A percentile compares a stretch with the other conserved stretches of the same genome.
These are phyloP conservation scores for Udeniomyces megalosporus DNA, from an alignment of 768 basidiomycete genomes.

Conservation along the genomic window DNA sequence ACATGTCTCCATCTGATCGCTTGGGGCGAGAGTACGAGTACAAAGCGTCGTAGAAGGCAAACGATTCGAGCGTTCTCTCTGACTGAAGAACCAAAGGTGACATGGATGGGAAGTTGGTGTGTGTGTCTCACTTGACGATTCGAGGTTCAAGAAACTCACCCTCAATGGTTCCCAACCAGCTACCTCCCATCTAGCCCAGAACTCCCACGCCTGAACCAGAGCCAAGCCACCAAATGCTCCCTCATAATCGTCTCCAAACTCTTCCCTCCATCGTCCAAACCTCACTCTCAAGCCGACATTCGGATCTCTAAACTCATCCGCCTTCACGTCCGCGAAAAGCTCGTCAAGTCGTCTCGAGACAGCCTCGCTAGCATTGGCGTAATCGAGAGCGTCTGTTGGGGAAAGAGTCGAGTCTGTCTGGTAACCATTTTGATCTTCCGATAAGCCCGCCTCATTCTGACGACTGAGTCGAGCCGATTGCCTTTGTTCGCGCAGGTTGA, in stretches of 20 bases:
- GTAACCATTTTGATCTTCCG: conserved; percentile 19
- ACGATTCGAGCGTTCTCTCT: conserved; percentile 49
- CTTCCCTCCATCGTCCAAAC: conserved; percentile 55
- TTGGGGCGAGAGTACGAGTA: conserved; percentile 56
- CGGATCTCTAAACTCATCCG: conserved; percentile 70
- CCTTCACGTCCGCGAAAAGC: conserved; percentile 63
- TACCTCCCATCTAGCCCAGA: conserved; percentile 76
- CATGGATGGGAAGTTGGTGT: no score
- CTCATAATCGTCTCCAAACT: conserved; percentile 62
- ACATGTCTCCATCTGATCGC: conserved; percentile 10
- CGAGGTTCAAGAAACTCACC: conserved; percentile 33
- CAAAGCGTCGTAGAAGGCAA: conserved; percentile 64
- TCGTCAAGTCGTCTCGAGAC: conserved; percentile 40
- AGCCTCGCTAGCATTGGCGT: conserved; percentile 43
- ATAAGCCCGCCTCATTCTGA: background rate
- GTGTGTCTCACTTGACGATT: background rate
- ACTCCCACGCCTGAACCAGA: conserved; percentile 80
- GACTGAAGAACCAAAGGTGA: background rate
- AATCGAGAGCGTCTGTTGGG: conserved; percentile 41
- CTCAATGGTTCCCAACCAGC: conserved; percentile 76
- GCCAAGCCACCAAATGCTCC: conserved; percentile 83
- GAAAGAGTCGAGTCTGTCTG: conserved; percentile 18
- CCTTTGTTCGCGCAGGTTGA: background rate
- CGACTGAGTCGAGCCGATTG: background rate
- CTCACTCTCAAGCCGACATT: conserved; percentile 47